Base-by-base conservation (phyloP, 176 grass and related monocot genomes). In the Bolboschoenus planiculmis region DNA sequence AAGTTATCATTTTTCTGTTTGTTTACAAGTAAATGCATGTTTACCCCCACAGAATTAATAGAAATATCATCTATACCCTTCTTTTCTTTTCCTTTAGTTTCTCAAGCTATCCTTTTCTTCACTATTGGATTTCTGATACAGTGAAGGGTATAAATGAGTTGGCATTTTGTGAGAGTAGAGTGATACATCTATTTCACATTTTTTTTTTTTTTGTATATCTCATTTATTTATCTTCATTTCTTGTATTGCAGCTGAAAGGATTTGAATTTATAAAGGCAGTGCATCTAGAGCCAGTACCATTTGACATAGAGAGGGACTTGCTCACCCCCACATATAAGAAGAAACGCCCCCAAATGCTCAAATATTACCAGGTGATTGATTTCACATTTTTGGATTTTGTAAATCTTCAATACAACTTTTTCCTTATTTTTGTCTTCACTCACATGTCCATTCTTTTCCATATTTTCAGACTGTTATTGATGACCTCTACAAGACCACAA, bases 281-380 rank as follows among this genome's bases (percentile, higher is more conserved):
- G 59, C 92, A 98, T 59, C 90, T 98, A 59, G 96, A 98, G 18
- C 87, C 90, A 0, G 16, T 88, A 61, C 89, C 86, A 18, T 98
- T 98, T 91, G 96, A 95, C 18, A 95, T 93, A 37, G 92, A 98
- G 73, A 91, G 92, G 2, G 89, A 87, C 39, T 86, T 98, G 36
- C 90, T 98, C 39, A 98, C 96, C 82, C 92, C 96, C 21, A 98
- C 96, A 29, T 98, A 80, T 77, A 98, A 98, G 80, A 98, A 93
- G 90, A 98, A 98, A 86, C 87, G 92, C 3, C 92, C 92, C 4
- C 95, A 95, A 40, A 34, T 98, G 90, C 92, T 91, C n/a, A 93
- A 91, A 61, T 84, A 98, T 65, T 95, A 98, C 24, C 89, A 95
- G 96, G 92, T 95, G 4, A 61, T 83, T 33, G 46, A 56, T 34